phyloP scores from a whole-genome alignment of 768 basidiomycete genomes.

The Pleurotus sapidus region DNA sequence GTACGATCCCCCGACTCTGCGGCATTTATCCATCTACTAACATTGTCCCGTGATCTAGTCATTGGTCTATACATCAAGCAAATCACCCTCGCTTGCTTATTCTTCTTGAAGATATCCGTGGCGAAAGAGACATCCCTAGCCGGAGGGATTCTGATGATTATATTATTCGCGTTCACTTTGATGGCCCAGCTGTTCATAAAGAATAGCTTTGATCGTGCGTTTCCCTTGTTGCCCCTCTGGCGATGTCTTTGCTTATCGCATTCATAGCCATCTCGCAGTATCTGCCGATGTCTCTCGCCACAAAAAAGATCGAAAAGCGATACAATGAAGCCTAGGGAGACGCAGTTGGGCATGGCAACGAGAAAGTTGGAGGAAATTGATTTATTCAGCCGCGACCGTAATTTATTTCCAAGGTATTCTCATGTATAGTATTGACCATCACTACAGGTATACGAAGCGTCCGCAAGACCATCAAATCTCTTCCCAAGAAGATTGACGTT shows the following conservation, averaged over 20 bases:
- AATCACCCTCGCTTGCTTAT: constrained; percentile 59
- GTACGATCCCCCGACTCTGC: constrained; percentile 2
- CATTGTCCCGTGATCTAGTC: constrained; percentile 27
- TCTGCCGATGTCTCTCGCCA: constrained; percentile 64
- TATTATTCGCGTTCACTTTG: constrained; percentile 53
- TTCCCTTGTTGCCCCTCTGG: background rate
- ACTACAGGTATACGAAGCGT: constrained; percentile 30
- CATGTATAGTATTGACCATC: background rate
- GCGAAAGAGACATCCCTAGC: constrained; percentile 32
- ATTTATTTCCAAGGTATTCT: constrained; percentile 9
- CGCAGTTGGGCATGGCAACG: constrained; percentile 13
- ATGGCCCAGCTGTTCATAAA: constrained; percentile 34
- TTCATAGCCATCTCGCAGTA: constrained; percentile 45
- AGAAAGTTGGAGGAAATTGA: constrained; percentile 28
- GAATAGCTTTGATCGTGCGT: constrained; percentile 39
- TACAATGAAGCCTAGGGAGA: constrained; percentile 33
- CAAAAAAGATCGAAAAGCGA: constrained; percentile 46
- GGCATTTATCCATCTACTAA: background rate
- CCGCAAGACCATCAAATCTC: constrained; percentile 27
- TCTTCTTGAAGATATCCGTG: constrained; percentile 54
- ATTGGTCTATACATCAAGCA: constrained; percentile 74
- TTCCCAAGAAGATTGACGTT: constrained; percentile 18
- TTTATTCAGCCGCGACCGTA: constrained; percentile 33
- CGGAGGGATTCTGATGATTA: constrained; percentile 55
- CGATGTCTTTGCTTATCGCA: background rate